Base-by-base conservation (phyloP, 192 early-diverging fungal genomes). In the Backusella mclennaniae region DNA sequence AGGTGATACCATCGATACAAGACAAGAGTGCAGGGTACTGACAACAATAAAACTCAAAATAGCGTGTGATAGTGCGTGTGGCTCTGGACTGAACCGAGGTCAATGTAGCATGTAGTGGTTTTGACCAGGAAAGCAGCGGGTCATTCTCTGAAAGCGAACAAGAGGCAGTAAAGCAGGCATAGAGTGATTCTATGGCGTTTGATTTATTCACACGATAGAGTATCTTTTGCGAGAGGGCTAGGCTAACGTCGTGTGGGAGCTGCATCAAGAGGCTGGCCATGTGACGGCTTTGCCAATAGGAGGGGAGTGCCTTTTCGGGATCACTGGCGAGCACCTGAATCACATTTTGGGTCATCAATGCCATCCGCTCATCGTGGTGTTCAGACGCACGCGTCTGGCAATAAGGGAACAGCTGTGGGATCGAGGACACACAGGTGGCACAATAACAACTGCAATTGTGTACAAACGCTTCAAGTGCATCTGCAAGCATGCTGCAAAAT, bases 1-100 rank as follows among this genome's bases (percentile, higher is more conserved):
- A 77, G 8, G 73, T 73, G 71, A 80, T 74, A n/a, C 75, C 79
- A 73, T 80, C 79, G 19, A 80, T 76, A 46, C 79, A 80, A 14
- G 79, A 80, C 33, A 80, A 41, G 42, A 80, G 31, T 2, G 79
- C 69, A 3, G 79, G 79, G 26, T 80, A 80, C 49, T 76, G 39
- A 19, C 70, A 73, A 26, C 79, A 80, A 23, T 71, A 80, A 17
- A 80, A 80, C 39, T 77, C 46, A 68, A 80, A 80, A 67, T 80
- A 42, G 12, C 35, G 29, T 19, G 79, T 75, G 33, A 80, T 77
- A 1, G 42, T 72, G 8, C 44, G 69, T 17, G 79, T 80, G 0
- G 79, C 75, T 11, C 59, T 42, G 11, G 74, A 68, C 19, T 72
- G 63, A 11, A 67, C 66, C 0, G 79, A 67, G 11, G 70, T 59